Evolutionary conservation across 768 basidiomycete species (phyloP).

Genomic region (Leccinum fibrillosum): DNA sequence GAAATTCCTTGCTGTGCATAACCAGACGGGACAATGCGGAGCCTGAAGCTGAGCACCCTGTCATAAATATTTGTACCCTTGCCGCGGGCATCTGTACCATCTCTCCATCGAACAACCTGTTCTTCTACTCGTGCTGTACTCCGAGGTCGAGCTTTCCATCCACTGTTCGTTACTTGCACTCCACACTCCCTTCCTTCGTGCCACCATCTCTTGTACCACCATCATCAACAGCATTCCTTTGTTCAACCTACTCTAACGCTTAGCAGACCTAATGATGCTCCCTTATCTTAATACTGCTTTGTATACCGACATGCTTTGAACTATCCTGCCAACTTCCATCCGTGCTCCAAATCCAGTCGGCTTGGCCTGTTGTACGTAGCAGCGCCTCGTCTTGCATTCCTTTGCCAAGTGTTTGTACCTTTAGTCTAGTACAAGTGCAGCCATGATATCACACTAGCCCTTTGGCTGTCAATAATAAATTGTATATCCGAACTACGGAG

Average conservation of each 20-base stretch:
- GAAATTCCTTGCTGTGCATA: conserved; percentile 47
- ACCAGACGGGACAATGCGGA: conserved; percentile 20
- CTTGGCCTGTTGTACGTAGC: background rate
- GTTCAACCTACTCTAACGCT: conserved; percentile 3
- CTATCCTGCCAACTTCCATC: background rate
- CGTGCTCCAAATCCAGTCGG: background rate
- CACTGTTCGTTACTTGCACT: background rate
- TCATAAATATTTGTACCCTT: background rate
- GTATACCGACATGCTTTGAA: background rate
- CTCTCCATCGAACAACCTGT: conserved; percentile 9
- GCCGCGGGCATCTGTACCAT: conserved; percentile 8
- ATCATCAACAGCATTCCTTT: conserved; percentile 9
- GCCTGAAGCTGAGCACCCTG: conserved; percentile 11
- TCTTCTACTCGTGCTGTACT: conserved; percentile 11
- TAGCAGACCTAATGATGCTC: background rate
- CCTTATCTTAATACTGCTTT: conserved; percentile 2
- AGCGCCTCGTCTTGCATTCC: background rate
- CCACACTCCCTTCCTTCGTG: background rate
- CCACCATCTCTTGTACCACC: conserved; percentile 8
- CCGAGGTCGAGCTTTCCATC: background rate
- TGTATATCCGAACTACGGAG: background rate
- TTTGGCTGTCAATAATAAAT: background rate
- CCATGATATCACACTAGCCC: background rate
- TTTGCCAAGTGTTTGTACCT: background rate
- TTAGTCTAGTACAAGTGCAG: background rate